A percentile compares a stretch with the other conserved stretches of the same genome.
These are phyloP conservation scores for Podospora conica DNA, from an alignment of 495 filamentous ascomycete species.

Conservation along the genomic window DNA sequence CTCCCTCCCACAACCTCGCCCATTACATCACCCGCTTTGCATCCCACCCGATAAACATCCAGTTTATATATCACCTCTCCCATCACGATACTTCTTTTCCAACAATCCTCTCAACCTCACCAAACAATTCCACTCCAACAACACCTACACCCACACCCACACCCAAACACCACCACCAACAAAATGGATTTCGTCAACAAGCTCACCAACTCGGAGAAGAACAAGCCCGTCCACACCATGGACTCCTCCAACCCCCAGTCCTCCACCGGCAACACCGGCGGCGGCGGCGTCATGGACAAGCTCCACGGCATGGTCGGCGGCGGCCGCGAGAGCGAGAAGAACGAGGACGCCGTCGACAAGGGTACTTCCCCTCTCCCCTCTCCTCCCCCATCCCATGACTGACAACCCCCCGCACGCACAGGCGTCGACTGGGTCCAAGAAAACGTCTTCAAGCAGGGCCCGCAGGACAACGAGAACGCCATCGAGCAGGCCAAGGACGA, in stretches of 20 bases:
- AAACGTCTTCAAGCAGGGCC: conserved; percentile 52
- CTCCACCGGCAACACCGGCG: conserved; percentile 3
- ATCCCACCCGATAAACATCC: not conserved
- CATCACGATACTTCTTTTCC: not conserved
- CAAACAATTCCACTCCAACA: not conserved
- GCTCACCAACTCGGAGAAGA: conserved; percentile 12
- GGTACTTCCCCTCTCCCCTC: conserved; percentile 28
- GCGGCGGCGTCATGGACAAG: conserved; percentile 44
- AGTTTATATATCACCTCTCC: not conserved
- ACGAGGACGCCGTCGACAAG: conserved; percentile 60
- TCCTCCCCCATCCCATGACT: not conserved
- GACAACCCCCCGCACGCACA: conserved; percentile 20
- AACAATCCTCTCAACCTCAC: not conserved
- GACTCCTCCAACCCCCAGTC: conserved; percentile 6
- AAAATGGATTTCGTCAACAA: conserved; percentile 17
- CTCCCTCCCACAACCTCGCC: not conserved
- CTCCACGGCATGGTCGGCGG: conserved; percentile 56
- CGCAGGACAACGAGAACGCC: conserved; percentile 62
- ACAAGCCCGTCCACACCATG: conserved; percentile 8
- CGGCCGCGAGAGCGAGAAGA: conserved; percentile 57
- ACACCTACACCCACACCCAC: not conserved
- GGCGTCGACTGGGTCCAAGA: conserved; percentile 62
- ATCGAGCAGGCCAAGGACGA: conserved; percentile 69
- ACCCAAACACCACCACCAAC: not conserved
- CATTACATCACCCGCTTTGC: not conserved